Percentiles rank a stretch among this genome's conserved stretches.
Conservation (phyloP, 176 grass and related monocot genomes). For the Tuctoria greenei region DNA sequence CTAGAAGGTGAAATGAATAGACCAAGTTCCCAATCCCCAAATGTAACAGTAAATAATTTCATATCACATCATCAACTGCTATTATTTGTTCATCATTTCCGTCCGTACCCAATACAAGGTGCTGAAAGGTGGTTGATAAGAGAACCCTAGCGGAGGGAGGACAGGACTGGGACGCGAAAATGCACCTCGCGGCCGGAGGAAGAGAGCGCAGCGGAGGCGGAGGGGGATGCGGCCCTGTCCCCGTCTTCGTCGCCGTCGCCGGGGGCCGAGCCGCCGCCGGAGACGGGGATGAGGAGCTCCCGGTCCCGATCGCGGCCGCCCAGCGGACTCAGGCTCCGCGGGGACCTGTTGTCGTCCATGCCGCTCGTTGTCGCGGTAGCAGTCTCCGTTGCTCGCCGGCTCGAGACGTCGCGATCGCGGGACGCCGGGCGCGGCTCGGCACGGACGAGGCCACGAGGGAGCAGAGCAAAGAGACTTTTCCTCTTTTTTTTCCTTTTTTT, state of each 20-base stretch:
- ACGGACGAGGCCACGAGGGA: neutral
- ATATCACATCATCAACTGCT: slow-evolving; percentile 17
- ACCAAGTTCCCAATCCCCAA: neutral
- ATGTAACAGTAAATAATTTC: neutral
- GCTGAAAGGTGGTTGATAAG: neutral
- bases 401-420: slow-evolving; percentile 41
- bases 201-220: slow-evolving; percentile 54
- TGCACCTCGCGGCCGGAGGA: slow-evolving; percentile 74
- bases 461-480: slow-evolving; percentile 17
- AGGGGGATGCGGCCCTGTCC: slow-evolving; percentile 34
- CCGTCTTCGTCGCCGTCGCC: slow-evolving; percentile 36
- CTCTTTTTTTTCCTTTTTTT: neutral
- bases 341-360: slow-evolving; percentile 78
- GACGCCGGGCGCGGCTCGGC: neutral
- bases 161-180: neutral
- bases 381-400: slow-evolving; percentile 13
- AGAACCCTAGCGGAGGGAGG: neutral
- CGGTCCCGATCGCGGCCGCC: slow-evolving; percentile 65
- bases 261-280: slow-evolving; percentile 41
- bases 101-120: neutral
- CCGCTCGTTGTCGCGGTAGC: neutral
- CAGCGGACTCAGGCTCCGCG: slow-evolving; percentile 54
- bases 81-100: neutral
- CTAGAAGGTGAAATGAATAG: no score
- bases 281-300: slow-evolving; percentile 89